These are phyloP conservation scores for Pestalotiopsis sp. DNA, from an alignment of 2,329 filamentous ascomycete genomes.

Conservation along the genomic window DNA sequence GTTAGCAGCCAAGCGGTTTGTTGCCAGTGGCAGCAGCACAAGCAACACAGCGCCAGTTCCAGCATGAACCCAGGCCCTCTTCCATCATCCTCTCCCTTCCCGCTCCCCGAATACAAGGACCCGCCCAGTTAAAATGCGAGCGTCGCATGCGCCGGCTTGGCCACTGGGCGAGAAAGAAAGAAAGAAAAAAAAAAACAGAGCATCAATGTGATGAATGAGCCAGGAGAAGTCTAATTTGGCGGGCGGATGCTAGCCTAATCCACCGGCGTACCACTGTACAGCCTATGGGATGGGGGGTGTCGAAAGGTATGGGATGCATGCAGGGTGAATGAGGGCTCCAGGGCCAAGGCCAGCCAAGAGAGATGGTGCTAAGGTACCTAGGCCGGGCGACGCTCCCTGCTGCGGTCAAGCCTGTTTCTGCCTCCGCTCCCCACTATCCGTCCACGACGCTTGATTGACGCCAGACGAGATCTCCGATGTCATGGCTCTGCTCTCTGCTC, in stretches of 20 bases:
- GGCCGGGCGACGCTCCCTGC: conserved; percentile 1
- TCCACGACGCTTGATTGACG: conserved; percentile 5
- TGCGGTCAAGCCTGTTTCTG: conserved; percentile 12
- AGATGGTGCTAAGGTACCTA: neutral
- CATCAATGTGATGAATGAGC: neutral
- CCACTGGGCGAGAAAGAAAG: neutral
- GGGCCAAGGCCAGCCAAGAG: neutral
- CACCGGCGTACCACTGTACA: neutral
- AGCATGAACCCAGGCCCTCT: neutral
- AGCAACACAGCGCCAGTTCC: neutral
- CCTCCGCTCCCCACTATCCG: conserved; percentile 4
- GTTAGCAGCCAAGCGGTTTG: neutral
- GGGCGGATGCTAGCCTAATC: neutral
- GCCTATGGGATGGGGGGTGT: neutral
- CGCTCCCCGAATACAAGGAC: neutral
- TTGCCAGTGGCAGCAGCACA: neutral
- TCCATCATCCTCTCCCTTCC: neutral
- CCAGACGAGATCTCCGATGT: conserved; percentile 3
- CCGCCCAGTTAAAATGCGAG: neutral
- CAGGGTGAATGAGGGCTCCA: neutral
- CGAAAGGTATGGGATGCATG: neutral
- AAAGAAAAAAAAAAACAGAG: neutral
- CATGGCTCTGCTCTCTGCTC: neutral
- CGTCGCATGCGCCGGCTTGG: neutral
- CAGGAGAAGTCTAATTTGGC: neutral